Evolutionary conservation across 331 rosid species (phyloP).

Genomic region (Quercus tomentella): DNA sequence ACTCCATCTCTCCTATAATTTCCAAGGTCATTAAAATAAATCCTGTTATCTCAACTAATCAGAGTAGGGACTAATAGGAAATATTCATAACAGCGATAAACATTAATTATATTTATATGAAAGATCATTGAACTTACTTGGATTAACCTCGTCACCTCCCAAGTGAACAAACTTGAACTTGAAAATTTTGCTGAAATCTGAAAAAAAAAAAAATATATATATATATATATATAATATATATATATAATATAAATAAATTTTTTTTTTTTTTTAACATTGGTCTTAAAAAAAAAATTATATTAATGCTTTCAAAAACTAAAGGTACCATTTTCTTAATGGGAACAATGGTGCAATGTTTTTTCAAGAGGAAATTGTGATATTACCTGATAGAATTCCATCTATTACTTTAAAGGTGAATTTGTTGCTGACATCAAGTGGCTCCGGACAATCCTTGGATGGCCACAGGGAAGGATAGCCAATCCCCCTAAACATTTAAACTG

Average conservation of each 20-base stretch:
- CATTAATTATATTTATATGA: neutral
- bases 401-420: conserved; percentile 34
- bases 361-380: neutral
- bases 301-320: neutral
- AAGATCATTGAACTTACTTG: conserved; percentile 25
- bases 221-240: neutral
- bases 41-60: neutral
- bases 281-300: neutral
- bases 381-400: conserved; percentile 39
- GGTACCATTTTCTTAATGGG: neutral
- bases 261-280: neutral
- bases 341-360: neutral
- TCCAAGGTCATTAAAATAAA: neutral
- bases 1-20: neutral
- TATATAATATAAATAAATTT: neutral
- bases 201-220: no score
- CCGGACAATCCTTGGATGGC: conserved; percentile 38
- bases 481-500: conserved; percentile 26
- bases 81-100: neutral
- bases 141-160: conserved; percentile 49
- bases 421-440: conserved; percentile 47
- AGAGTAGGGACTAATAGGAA: neutral
- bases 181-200: conserved; percentile 45
- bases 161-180: conserved; percentile 40
- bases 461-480: conserved; percentile 39